Conservation (phyloP, 1,284 basidiomycete species). For the Ustilago loliicola region DNA sequence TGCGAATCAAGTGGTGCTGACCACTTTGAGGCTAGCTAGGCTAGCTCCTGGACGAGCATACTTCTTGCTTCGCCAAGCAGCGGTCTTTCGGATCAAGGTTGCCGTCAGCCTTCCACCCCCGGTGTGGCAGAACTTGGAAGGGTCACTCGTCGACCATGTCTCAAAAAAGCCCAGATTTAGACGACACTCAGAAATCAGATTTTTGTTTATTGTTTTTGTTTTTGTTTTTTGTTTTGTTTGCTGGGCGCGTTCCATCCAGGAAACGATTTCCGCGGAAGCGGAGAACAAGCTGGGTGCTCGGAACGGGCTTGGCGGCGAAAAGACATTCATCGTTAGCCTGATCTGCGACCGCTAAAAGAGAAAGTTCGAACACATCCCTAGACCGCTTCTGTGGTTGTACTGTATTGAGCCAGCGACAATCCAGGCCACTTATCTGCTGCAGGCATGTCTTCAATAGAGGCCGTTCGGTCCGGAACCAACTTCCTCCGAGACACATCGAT, state of each 20-base stretch:
- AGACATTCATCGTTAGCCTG: background rate
- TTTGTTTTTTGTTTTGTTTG: background rate
- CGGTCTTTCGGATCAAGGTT: background rate
- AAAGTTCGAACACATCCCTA: background rate
- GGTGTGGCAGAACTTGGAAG: background rate
- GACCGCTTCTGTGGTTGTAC: background rate
- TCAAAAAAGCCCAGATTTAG: slow-evolving; percentile 3
- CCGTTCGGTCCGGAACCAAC: background rate
- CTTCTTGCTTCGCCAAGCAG: background rate
- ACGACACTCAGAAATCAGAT: background rate
- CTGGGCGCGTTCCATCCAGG: background rate
- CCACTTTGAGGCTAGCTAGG: background rate
- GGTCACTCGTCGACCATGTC: background rate
- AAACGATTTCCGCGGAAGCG: background rate
- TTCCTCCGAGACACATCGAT: slow-evolving; percentile 2
- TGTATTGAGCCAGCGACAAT: too few species aligned
- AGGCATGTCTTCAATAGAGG: background rate
- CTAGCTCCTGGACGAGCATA: background rate
- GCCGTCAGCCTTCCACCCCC: slow-evolving; percentile 1
- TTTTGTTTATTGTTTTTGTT: background rate
- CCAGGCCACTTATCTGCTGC: too few species aligned
- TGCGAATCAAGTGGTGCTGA: too few species aligned
- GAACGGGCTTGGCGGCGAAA: background rate
- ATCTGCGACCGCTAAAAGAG: background rate
- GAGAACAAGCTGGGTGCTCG: background rate